phyloP scores from a whole-genome alignment of 257 asterid genomes.

The Gentiana macrophylla region DNA sequence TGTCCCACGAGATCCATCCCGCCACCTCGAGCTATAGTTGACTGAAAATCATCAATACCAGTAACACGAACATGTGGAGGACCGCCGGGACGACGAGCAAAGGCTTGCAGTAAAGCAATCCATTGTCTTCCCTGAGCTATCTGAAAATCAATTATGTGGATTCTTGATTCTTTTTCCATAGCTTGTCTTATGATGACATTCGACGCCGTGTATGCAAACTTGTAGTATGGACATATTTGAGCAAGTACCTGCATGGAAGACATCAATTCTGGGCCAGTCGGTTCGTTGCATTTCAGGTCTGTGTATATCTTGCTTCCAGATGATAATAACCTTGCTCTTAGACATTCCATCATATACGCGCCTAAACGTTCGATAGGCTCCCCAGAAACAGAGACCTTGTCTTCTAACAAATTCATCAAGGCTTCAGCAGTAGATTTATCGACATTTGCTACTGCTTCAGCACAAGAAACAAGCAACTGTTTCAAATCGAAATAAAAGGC shows the following conservation, averaged over 20 bases:
- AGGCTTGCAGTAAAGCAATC: slow-evolving; percentile 41
- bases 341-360: slow-evolving; percentile 92
- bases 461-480: slow-evolving; percentile 57
- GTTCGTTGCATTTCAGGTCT: slow-evolving; percentile 78
- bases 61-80: slow-evolving; percentile 42
- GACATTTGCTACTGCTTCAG: slow-evolving; percentile 57
- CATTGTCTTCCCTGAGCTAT: slow-evolving; percentile 98
- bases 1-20: slow-evolving; percentile 72
- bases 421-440: slow-evolving; percentile 55
- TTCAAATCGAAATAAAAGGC: slow-evolving; percentile 69
- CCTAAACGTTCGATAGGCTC: slow-evolving; percentile 80
- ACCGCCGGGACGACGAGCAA: slow-evolving; percentile 44
- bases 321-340: slow-evolving; percentile 61
- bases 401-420: slow-evolving; percentile 57
- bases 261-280: slow-evolving; percentile 69
- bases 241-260: slow-evolving; percentile 76
- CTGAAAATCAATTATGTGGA: slow-evolving; percentile 81
- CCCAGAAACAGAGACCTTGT: slow-evolving; percentile 75
- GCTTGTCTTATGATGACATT: slow-evolving; percentile 66
- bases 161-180: slow-evolving; percentile 52
- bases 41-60: slow-evolving; percentile 54
- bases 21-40: slow-evolving; percentile 85
- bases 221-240: slow-evolving; percentile 73
- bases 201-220: slow-evolving; percentile 76
- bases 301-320: slow-evolving; percentile 91